Percentiles rank a stretch among this genome's conserved stretches.
These are phyloP conservation scores for Aureobasidium sp. DNA, from an alignment of 2,329 filamentous ascomycete species.

Conservation along the genomic window DNA sequence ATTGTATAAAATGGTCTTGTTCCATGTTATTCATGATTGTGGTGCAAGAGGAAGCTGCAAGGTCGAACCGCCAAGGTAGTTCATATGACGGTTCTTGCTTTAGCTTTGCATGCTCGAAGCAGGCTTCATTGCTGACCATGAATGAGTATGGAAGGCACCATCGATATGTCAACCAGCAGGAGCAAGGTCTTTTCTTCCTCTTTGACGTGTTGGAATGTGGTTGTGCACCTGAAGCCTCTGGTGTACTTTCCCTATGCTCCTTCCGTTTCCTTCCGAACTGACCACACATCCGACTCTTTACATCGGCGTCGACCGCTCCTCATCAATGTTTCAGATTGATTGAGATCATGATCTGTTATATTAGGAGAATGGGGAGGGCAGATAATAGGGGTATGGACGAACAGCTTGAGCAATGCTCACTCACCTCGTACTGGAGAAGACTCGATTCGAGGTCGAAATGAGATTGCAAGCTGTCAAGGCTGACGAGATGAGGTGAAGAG, in stretches of 20 bases:
- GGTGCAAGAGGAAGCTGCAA: background rate
- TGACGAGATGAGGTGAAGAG: background rate
- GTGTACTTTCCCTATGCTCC: background rate
- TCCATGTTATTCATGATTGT: background rate
- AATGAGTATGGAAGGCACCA: background rate
- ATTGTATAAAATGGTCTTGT: slow-evolving; percentile 3
- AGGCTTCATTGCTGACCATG: background rate
- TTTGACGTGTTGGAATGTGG: background rate
- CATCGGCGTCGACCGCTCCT: background rate
- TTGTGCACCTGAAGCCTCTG: background rate
- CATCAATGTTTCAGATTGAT: background rate
- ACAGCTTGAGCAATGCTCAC: slow-evolving; percentile 6
- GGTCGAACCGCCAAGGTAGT: background rate
- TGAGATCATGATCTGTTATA: background rate
- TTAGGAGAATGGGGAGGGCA: background rate
- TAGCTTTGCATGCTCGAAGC: background rate
- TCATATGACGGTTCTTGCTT: background rate
- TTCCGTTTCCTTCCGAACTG: background rate
- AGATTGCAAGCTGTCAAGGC: slow-evolving; percentile 1
- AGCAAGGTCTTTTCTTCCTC: background rate
- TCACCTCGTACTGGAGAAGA: background rate
- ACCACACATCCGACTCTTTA: background rate
- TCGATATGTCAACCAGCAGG: background rate
- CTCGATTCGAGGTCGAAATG: background rate
- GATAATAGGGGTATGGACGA: background rate